phyloP scores from a whole-genome alignment of 2,329 filamentous ascomycete genomes.

The Ampelomyces quisqualis region DNA sequence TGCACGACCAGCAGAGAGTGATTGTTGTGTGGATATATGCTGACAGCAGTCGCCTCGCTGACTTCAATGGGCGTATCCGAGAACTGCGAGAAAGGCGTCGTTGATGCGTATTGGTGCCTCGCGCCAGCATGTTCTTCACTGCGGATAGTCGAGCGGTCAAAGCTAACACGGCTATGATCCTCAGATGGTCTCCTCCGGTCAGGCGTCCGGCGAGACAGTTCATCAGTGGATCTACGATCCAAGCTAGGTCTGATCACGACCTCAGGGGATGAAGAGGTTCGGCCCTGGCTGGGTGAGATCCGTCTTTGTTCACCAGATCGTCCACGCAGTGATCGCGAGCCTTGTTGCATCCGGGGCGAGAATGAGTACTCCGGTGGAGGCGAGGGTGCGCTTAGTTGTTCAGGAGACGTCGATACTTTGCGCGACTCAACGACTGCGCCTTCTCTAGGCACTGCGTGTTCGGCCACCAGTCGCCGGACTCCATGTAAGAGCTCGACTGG shows the following conservation, averaged over 20 bases:
- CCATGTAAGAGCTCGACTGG: slow-evolving; percentile 29
- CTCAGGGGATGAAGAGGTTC: slow-evolving; percentile 32
- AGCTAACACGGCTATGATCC: slow-evolving; percentile 39
- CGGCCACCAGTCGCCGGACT: slow-evolving; percentile 26
- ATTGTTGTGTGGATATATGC: slow-evolving; percentile 64
- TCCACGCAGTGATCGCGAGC: slow-evolving; percentile 28
- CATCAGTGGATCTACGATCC: slow-evolving; percentile 33
- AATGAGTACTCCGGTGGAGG: slow-evolving; percentile 16
- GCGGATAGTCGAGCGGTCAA: slow-evolving; percentile 42
- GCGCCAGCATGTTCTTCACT: slow-evolving; percentile 43
- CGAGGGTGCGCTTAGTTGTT: slow-evolving; percentile 7
- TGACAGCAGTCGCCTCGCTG: slow-evolving; percentile 61
- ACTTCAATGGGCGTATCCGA: slow-evolving; percentile 58
- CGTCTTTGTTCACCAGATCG: slow-evolving; percentile 32
- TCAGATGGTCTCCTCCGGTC: slow-evolving; percentile 37
- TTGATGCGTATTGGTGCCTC: slow-evolving; percentile 52
- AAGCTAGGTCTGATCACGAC: slow-evolving; percentile 21
- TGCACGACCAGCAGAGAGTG: slow-evolving; percentile 65
- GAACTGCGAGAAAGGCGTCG: slow-evolving; percentile 52
- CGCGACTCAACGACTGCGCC: slow-evolving; percentile 6
- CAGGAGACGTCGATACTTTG: slow-evolving; percentile 15
- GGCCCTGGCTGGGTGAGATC: slow-evolving; percentile 33
- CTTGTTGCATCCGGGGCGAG: slow-evolving; percentile 23
- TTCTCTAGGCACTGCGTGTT: slow-evolving; percentile 18
- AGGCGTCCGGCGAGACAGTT: slow-evolving; percentile 32